Evolutionary conservation across 2,329 filamentous ascomycete genomes (phyloP).

Genomic region (Truncatella angustata): DNA sequence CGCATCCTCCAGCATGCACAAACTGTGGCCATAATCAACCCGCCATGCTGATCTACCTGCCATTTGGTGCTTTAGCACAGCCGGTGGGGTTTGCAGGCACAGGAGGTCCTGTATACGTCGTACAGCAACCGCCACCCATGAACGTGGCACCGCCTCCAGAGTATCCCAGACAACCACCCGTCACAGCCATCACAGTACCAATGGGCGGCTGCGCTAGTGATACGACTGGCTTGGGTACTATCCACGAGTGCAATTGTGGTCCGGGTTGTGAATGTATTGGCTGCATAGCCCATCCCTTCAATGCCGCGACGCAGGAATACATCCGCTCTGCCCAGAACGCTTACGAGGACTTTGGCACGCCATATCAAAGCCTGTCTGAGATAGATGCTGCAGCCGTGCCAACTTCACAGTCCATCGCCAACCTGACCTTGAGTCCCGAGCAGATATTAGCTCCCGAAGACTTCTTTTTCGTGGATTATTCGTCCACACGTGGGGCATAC

Average conservation of each 20-base stretch:
- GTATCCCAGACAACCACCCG: background rate
- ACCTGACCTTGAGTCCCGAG: constrained; percentile 1
- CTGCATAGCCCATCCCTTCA: constrained; percentile 10
- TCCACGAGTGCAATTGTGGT: constrained; percentile 9
- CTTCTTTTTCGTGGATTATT: constrained; percentile 8
- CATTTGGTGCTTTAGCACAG: background rate
- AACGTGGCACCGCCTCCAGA: background rate
- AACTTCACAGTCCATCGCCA: background rate
- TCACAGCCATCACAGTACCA: background rate
- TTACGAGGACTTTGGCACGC: background rate
- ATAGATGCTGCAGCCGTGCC: background rate
- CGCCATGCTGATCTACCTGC: constrained; percentile 2
- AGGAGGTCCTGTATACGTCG: background rate
- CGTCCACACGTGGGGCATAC: background rate
- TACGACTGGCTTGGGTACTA: background rate
- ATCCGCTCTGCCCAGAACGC: constrained; percentile 3
- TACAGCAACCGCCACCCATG: background rate
- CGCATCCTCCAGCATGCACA: constrained; percentile 1
- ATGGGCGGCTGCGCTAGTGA: background rate
- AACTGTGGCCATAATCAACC: constrained; percentile 6
- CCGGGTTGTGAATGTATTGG: constrained; percentile 11
- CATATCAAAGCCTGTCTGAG: background rate
- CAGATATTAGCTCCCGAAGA: constrained; percentile 5
- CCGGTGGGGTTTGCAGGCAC: background rate
- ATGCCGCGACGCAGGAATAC: constrained; percentile 8